Percentiles rank a stretch among this genome's conserved stretches.
These are phyloP conservation scores for Thalassiosira ordinaria DNA, from an alignment of 352 stramenopile species.

Conservation along the genomic window DNA sequence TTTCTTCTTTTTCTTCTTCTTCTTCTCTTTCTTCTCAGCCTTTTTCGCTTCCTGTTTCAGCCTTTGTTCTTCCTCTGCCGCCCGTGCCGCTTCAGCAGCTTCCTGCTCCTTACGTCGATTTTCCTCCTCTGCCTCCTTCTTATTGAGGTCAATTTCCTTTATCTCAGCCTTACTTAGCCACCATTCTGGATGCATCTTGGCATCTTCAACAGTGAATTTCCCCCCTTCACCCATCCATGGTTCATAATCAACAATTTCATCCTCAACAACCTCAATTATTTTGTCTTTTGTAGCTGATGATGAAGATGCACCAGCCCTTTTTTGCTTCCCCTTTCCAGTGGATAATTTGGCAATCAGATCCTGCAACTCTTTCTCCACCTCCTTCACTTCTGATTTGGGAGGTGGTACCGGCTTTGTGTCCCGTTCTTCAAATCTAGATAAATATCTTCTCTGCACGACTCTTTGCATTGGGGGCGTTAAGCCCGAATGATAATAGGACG, in stretches of 20 bases:
- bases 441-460: constrained; percentile 73
- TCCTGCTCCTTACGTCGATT: constrained; percentile 45
- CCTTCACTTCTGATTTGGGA: constrained; percentile 56
- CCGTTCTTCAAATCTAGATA: constrained; percentile 43
- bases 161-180: constrained; percentile 74
- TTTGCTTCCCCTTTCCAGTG: constrained; percentile 37
- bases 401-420: constrained; percentile 66
- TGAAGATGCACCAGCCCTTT: constrained; percentile 17
- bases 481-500: constrained; percentile 73
- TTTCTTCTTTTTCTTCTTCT: constrained; percentile 58
- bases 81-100: constrained; percentile 5
- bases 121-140: constrained; percentile 42
- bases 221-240: constrained; percentile 82
- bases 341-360: constrained; percentile 72
- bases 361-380: constrained; percentile 72
- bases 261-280: constrained; percentile 75
- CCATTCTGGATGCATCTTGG: constrained; percentile 74
- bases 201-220: constrained; percentile 58
- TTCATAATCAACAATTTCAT: constrained; percentile 84
- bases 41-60: constrained; percentile 50
- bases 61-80: constrained; percentile 6
- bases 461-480: constrained; percentile 73
- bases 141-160: constrained; percentile 58
- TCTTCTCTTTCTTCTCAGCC: constrained; percentile 39
- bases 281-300: constrained; percentile 60